Percentiles rank a stretch among this genome's conserved stretches.
These are phyloP conservation scores for Neolentinus lepideus DNA, from an alignment of 1,284 basidiomycete species.

Conservation along the genomic window DNA sequence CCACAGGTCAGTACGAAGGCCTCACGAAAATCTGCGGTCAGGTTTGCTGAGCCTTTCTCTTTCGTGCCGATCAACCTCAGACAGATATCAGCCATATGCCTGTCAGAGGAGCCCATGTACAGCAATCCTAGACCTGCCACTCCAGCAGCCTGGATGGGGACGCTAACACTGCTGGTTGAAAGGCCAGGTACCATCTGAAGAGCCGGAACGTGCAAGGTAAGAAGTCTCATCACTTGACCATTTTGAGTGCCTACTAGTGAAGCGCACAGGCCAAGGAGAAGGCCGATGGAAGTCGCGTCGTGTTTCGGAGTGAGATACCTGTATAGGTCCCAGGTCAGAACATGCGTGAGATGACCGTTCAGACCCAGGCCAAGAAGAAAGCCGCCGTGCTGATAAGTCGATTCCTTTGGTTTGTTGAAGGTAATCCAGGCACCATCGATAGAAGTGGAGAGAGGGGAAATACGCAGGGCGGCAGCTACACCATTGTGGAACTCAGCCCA, in stretches of 20 bases:
- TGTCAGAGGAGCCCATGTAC: slow-evolving; percentile 82
- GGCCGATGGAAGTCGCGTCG: slow-evolving; percentile 89
- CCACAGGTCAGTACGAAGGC: slow-evolving; percentile 89
- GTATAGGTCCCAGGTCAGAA: slow-evolving; percentile 88
- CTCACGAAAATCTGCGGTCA: slow-evolving; percentile 82
- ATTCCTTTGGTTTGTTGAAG: slow-evolving; percentile 83
- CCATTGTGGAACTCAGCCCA: slow-evolving; percentile 99
- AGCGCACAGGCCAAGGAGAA: slow-evolving; percentile 87
- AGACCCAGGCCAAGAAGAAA: slow-evolving; percentile 92
- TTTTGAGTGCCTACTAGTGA: slow-evolving; percentile 89
- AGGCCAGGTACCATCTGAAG: slow-evolving; percentile 53
- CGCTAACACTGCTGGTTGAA: slow-evolving; percentile 10
- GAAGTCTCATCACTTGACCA: slow-evolving; percentile 80
- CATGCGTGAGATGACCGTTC: slow-evolving; percentile 81
- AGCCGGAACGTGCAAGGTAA: slow-evolving; percentile 91
- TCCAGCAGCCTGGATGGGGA: slow-evolving; percentile 88
- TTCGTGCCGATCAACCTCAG: slow-evolving; percentile 77
- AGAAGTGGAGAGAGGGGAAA: slow-evolving; percentile 68
- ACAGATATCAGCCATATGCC: slow-evolving; percentile 90
- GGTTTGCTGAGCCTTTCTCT: slow-evolving; percentile 74
- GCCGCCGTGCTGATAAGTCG: slow-evolving; percentile 90
- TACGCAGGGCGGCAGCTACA: slow-evolving; percentile 84
- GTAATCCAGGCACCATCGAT: slow-evolving; percentile 92
- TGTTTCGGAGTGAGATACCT: slow-evolving; percentile 93
- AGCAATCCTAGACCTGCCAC: slow-evolving; percentile 86